Conservation (phyloP, 169 alveolate genomes). For the Cryptosporidium andersoni region DNA sequence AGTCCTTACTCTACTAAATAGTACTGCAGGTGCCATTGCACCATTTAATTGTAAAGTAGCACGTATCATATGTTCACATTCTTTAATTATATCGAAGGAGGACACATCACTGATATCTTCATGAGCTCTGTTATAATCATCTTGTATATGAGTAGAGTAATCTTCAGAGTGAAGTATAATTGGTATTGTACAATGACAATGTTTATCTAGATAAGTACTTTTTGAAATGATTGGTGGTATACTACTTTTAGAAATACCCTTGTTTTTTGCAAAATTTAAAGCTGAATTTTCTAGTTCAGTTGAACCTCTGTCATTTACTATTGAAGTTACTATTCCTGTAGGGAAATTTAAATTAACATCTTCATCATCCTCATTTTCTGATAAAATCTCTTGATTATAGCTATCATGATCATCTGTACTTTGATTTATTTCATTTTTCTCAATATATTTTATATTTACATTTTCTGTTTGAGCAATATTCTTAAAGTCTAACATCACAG, state of each 20-base stretch:
- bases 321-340: slow-evolving; percentile 35
- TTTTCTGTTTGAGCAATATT: background rate
- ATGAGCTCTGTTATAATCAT: too few species aligned
- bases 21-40: slow-evolving; percentile 70
- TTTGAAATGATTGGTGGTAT: slow-evolving; percentile 43
- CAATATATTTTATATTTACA: background rate
- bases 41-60: slow-evolving; percentile 61
- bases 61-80: slow-evolving; percentile 50
- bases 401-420: background rate
- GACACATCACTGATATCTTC: too few species aligned
- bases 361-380: slow-evolving; percentile 38
- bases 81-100: slow-evolving; percentile 32
- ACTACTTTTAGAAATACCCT: background rate
- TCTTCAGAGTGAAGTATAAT: background rate
- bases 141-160: background rate
- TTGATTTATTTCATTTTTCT: background rate
- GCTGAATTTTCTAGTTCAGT: background rate
- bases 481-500: slow-evolving; percentile 64
- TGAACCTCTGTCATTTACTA: background rate
- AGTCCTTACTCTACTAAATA: slow-evolving; percentile 50
- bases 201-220: slow-evolving; percentile 29
- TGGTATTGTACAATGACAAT: slow-evolving; percentile 42
- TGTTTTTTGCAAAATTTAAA: background rate
- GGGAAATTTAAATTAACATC: slow-evolving; percentile 58
- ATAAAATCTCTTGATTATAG: background rate